Evolutionary conservation across 345 rosid species (phyloP).

Genomic region (Brassica incana): DNA sequence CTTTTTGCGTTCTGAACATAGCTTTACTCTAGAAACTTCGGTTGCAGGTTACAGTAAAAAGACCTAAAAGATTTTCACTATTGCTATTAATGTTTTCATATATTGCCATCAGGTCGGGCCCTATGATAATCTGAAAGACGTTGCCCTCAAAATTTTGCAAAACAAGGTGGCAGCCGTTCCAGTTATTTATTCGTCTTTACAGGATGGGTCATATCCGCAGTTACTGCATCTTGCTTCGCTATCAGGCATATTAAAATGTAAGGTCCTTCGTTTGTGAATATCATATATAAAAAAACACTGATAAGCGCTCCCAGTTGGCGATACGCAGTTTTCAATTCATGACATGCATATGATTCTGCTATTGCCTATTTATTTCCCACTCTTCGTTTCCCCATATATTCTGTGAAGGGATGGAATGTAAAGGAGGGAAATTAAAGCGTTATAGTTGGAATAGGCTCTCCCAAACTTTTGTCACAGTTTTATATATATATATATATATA

Average conservation of each 20-base stretch:
- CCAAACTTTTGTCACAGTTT: not conserved
- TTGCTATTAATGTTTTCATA: constrained; percentile 16
- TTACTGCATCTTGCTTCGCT: constrained; percentile 91
- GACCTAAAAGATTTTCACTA: not conserved
- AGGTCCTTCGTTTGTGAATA: constrained; percentile 31
- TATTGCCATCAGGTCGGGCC: constrained; percentile 77
- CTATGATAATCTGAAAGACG: constrained; percentile 77
- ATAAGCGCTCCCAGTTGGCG: not conserved
- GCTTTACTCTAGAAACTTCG: constrained; percentile 9
- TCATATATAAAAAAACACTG: not conserved
- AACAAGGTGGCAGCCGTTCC: constrained; percentile 80
- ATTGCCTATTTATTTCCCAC: not conserved
- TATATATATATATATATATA: too few relatives aligned
- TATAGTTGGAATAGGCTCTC: constrained; percentile 14
- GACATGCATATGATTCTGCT: not conserved
- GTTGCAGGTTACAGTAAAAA: constrained; percentile 12
- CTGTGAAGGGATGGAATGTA: not conserved
- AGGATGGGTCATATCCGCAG: constrained; percentile 71
- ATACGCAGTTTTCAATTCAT: not conserved
- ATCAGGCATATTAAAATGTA: constrained; percentile 89
- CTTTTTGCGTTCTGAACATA: not conserved
- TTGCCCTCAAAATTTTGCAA: constrained; percentile 77
- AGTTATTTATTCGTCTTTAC: constrained; percentile 55
- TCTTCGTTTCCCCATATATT: not conserved
- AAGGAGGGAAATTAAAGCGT: not conserved